Evolutionary conservation across 129 eudicot species (phyloP).

Genomic region (Centella asiatica): DNA sequence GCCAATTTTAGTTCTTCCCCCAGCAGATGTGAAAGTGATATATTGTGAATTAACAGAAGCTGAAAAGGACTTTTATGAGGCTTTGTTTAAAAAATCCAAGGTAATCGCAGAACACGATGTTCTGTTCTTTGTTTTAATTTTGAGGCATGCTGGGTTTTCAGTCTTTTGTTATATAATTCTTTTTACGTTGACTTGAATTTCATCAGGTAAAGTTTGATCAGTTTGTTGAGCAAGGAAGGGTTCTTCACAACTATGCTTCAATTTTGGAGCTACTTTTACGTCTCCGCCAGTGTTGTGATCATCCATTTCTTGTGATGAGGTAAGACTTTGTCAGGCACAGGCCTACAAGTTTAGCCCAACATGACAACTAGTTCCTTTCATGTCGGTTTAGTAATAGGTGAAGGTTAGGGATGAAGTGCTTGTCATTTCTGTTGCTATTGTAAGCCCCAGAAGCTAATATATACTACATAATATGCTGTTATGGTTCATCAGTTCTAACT

Average conservation of each 20-base stretch:
- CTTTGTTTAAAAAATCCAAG: conserved; percentile 92
- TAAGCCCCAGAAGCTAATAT: no score
- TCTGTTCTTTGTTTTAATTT: not conserved
- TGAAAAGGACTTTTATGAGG: conserved; percentile 89
- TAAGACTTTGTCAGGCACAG: no score
- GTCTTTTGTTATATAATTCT: not conserved
- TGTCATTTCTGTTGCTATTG: no score
- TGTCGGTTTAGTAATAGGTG: no score
- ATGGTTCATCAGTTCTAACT: no score
- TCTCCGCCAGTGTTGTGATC: conserved; percentile 99
- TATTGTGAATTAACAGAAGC: conserved; percentile 82
- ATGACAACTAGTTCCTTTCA: no score
- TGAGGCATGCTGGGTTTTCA: not conserved
- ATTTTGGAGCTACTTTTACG: conserved; percentile 88
- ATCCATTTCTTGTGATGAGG: conserved; percentile 99
- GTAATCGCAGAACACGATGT: conserved; percentile 23
- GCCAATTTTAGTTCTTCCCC: conserved; percentile 95
- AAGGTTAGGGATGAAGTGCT: no score
- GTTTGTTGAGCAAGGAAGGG: conserved; percentile 96
- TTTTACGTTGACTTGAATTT: conserved; percentile 9
- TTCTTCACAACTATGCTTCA: conserved; percentile 95
- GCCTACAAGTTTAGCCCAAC: no score
- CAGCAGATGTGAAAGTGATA: conserved; percentile 70
- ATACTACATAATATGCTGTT: no score
- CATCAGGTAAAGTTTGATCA: conserved; percentile 83